Conservation (phyloP, 2,329 filamentous ascomycete species). For the Scytalidium lignicola region DNA sequence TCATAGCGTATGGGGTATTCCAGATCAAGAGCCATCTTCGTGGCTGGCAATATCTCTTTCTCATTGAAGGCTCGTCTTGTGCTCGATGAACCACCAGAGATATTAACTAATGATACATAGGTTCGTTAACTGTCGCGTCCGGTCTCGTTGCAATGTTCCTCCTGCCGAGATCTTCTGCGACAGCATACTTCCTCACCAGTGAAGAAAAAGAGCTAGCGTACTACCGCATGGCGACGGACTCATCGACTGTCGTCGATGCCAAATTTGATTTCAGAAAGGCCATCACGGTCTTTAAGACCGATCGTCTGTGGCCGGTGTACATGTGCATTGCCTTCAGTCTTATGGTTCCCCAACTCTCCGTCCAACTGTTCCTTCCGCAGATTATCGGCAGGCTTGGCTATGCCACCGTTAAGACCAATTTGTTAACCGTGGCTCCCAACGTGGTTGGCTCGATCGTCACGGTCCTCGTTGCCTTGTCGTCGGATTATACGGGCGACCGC, state of each 20-base stretch:
- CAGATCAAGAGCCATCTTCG: slow-evolving; percentile 39
- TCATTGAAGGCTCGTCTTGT: slow-evolving; percentile 40
- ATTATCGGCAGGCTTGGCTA: slow-evolving; percentile 44
- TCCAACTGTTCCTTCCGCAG: slow-evolving; percentile 46
- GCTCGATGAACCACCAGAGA: slow-evolving; percentile 17
- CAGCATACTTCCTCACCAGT: slow-evolving; percentile 59
- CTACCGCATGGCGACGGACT: slow-evolving; percentile 70
- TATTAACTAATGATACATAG: not conserved
- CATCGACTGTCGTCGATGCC: slow-evolving; percentile 53
- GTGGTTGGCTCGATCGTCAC: slow-evolving; percentile 66
- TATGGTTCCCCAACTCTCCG: slow-evolving; percentile 48
- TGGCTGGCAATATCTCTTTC: slow-evolving; percentile 61
- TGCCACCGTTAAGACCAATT: slow-evolving; percentile 55
- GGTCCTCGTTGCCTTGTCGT: slow-evolving; percentile 63
- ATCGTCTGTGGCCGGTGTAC: slow-evolving; percentile 33
- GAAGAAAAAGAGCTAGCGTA: slow-evolving; percentile 65
- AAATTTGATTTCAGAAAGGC: slow-evolving; percentile 43
- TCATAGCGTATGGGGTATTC: slow-evolving; percentile 46
- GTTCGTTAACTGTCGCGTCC: slow-evolving; percentile 1
- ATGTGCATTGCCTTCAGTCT: slow-evolving; percentile 48
- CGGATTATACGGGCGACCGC: slow-evolving; percentile 42
- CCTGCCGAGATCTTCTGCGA: slow-evolving; percentile 58
- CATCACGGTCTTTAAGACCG: slow-evolving; percentile 41
- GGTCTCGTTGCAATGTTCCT: slow-evolving; percentile 51
- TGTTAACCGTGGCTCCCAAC: slow-evolving; percentile 76